A percentile compares a stretch with the other conserved stretches of the same genome.
phyloP scores from a whole-genome alignment of 2,329 filamentous ascomycete genomes.

The Neofusicoccum kwambonambiense region DNA sequence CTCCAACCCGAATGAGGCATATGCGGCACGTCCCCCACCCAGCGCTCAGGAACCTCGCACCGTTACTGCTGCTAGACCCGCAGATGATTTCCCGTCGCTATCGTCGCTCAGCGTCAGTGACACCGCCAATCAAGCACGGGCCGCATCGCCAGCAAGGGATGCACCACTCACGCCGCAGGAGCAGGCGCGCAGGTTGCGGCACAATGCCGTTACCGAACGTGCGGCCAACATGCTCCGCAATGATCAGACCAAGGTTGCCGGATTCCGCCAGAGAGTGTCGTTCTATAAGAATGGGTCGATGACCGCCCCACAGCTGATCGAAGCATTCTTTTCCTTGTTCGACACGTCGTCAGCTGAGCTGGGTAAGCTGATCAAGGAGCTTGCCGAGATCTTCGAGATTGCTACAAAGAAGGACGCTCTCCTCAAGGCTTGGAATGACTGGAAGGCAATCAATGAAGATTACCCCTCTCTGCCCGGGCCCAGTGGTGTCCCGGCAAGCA shows the following conservation, averaged over 20 bases:
- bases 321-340: slow-evolving; percentile 84
- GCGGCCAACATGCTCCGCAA: slow-evolving; percentile 78
- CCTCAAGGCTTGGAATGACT: slow-evolving; percentile 87
- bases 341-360: slow-evolving; percentile 77
- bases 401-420: slow-evolving; percentile 69
- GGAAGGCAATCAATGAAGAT: slow-evolving; percentile 93
- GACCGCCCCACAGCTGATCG: slow-evolving; percentile 73
- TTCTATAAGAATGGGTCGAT: slow-evolving; percentile 70
- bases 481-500: slow-evolving; percentile 58
- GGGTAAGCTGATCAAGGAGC: slow-evolving; percentile 84
- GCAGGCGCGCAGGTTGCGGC: slow-evolving; percentile 74
- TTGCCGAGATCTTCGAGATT: slow-evolving; percentile 90
- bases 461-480: slow-evolving; percentile 84
- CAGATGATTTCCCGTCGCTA: slow-evolving; percentile 17
- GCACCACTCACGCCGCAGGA: slow-evolving; percentile 68
- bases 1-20: slow-evolving; percentile 34
- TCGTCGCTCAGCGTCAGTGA: slow-evolving; percentile 10
- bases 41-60: slow-evolving; percentile 36
- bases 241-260: slow-evolving; percentile 68
- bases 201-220: slow-evolving; percentile 81
- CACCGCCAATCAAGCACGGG: slow-evolving; percentile 18
- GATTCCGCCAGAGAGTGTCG: slow-evolving; percentile 79
- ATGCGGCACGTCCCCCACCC: slow-evolving; percentile 48
- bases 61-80: slow-evolving; percentile 39
- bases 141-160: slow-evolving; percentile 37